phyloP scores from a whole-genome alignment of 108 stramenopile genomes.

The Nannochloropsis salina region DNA sequence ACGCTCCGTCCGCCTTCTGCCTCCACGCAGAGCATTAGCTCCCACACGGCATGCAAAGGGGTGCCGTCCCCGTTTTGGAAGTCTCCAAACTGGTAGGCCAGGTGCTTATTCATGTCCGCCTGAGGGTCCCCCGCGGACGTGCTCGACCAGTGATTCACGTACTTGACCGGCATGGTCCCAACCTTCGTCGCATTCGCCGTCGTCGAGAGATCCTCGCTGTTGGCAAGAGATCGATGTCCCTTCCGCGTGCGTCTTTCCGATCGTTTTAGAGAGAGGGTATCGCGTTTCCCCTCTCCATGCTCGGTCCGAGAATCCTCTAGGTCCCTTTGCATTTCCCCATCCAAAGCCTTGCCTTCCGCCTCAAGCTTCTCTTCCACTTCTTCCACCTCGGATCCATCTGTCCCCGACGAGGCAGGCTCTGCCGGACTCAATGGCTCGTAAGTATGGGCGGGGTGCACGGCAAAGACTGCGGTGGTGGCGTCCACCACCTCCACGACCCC shows the following conservation, averaged over 20 bases:
- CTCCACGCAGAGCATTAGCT: background rate
- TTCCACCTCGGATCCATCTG: background rate
- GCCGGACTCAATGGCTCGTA: background rate
- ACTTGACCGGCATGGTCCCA: background rate
- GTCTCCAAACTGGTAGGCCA: background rate
- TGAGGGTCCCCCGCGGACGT: background rate
- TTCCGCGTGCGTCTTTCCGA: background rate
- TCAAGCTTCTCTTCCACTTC: background rate
- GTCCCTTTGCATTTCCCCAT: background rate
- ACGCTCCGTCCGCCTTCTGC: background rate
- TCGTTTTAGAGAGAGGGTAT: too few relatives aligned
- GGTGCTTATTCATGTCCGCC: constrained; percentile 16
- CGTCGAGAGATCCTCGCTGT: background rate
- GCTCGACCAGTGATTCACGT: background rate
- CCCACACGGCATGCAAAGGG: background rate
- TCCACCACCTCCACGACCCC: background rate
- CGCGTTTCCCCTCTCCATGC: too few relatives aligned
- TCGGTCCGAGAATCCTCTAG: too few relatives aligned
- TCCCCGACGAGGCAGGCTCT: background rate
- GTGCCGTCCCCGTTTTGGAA: constrained; percentile 15
- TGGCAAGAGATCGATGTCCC: background rate
- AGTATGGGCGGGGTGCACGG: background rate
- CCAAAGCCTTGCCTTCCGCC: background rate
- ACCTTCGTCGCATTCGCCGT: background rate
- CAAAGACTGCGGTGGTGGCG: background rate